Base-by-base conservation (phyloP, 176 grass and related monocot species). In the Triticum monococcum region DNA sequence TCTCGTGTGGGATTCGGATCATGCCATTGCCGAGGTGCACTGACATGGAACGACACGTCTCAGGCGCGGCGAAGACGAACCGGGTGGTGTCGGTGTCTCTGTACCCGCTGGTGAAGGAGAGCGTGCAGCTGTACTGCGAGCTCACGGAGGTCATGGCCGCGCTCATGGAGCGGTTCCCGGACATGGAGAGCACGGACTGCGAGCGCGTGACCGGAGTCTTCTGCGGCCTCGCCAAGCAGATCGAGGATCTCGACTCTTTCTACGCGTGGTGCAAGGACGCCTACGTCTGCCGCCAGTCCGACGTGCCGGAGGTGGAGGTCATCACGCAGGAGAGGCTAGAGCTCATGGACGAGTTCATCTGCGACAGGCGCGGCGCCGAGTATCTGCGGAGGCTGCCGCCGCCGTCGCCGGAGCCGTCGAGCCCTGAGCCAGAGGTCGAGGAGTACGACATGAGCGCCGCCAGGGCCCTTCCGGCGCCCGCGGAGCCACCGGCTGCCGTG, bases 341-440 rank as follows among this genome's bases (percentile, higher is more conserved):
- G 45, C 84, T 94, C 79, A 96, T 99, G 94, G 90, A 99, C 35
- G 97, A 94, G 20, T 99, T 94, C 65, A 87, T 99, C 77, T 82
- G 85, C 38, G 92, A 99, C 36, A 91, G 89, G 75, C 88, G 84
- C 20, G 85, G 84, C 20, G 91, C 89, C 10, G 88, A 38, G 22
- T 70, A 26, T 50, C 50, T 66, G 26, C 63, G 18, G 26, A 77
- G 35, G 88, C 66, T 76, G 62, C 75, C 86, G 10, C 33, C 54
- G 40, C 80, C 22, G 63, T 28, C 57, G 2, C 88, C 64, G 18
- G 82, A 85, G 36, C 82, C 69, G 2, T 20, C 24, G 36, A 75
- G 33, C 22, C 81, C 68, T 18, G 89, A 88, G 24, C 72, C 72
- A 16, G 43, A 75, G 72, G 23, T 67, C 5, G 85, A 80, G 9